A percentile compares a stretch with the other conserved stretches of the same genome.
These are phyloP conservation scores for Phyllosticta citribraziliensis DNA, from an alignment of 2,329 filamentous ascomycete genomes.

Conservation along the genomic window DNA sequence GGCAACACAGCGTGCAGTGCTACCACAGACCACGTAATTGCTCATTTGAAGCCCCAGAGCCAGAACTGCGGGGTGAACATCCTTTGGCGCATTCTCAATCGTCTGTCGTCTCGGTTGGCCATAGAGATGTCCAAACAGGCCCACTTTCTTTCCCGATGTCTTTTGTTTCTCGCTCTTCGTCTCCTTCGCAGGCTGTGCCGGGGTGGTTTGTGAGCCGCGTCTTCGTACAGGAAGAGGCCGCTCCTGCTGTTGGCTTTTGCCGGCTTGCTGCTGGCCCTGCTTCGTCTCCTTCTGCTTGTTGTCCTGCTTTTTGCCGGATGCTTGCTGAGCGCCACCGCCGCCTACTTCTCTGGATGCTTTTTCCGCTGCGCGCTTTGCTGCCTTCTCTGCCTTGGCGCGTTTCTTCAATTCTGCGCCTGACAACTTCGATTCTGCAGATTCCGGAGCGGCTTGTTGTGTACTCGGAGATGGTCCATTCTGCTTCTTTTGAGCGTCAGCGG, in stretches of 20 bases:
- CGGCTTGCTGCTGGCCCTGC: conserved; percentile 25
- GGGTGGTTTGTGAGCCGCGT: conserved; percentile 22
- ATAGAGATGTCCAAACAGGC: conserved; percentile 77
- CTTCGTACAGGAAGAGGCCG: conserved; percentile 20
- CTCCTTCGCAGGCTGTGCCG: conserved; percentile 19
- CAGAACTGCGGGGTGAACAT: conserved; percentile 78
- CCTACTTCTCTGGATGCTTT: conserved; percentile 38
- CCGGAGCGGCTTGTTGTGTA: neutral
- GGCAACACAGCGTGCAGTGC: conserved; percentile 75
- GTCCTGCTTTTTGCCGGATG: conserved; percentile 29
- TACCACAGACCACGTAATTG: conserved; percentile 79
- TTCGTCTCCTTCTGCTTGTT: conserved; percentile 29
- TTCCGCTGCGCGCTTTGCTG: conserved; percentile 66
- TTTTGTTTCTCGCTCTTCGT: conserved; percentile 25
- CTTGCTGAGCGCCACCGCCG: conserved; percentile 20
- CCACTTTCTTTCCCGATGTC: conserved; percentile 45
- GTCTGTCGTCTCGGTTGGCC: conserved; percentile 61
- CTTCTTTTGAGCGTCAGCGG: neutral
- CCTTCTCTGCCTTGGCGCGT: conserved; percentile 82
- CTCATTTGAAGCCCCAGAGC: conserved; percentile 84
- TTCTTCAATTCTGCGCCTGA: conserved; percentile 78
- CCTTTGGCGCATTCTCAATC: conserved; percentile 52
- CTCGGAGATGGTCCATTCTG: neutral
- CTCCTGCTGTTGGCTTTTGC: conserved; percentile 18
- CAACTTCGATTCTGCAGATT: conserved; percentile 41